phyloP scores from a whole-genome alignment of 257 asterid species.

The Jacaranda copaia region DNA sequence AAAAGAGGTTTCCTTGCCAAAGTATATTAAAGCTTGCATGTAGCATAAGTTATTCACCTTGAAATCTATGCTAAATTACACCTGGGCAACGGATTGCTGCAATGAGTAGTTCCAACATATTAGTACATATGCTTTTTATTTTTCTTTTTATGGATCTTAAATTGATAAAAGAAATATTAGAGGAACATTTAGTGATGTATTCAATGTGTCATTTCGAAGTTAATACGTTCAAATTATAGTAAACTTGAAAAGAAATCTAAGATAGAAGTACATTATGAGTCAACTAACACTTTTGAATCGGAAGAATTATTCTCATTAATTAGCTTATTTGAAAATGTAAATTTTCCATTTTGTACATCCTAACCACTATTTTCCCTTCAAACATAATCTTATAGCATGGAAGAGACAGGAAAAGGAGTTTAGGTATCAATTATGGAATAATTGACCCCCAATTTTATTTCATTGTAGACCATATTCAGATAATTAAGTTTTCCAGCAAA shows the following conservation, averaged over 20 bases:
- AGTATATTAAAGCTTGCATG: not conserved
- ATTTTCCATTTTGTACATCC: not conserved
- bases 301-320: not conserved
- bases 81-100: not conserved
- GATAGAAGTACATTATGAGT: not conserved
- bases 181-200: not conserved
- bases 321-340: not conserved
- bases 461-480: not conserved
- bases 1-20: not conserved
- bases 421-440: not conserved
- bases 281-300: not conserved
- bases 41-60: not conserved
- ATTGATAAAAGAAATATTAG: too few relatives aligned
- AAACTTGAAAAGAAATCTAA: not conserved
- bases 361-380: not conserved
- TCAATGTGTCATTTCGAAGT: not conserved
- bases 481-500: not conserved
- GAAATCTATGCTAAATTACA: not conserved
- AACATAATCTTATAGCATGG: not conserved
- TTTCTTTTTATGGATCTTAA: slow-evolving; percentile 7
- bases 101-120: slow-evolving; percentile 10
- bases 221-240: not conserved
- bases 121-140: not conserved
- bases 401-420: slow-evolving; percentile 1
- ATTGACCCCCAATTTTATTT: not conserved